phyloP scores from a whole-genome alignment of 2,329 filamentous ascomycete genomes.

The Pestalotiopsis sp. region DNA sequence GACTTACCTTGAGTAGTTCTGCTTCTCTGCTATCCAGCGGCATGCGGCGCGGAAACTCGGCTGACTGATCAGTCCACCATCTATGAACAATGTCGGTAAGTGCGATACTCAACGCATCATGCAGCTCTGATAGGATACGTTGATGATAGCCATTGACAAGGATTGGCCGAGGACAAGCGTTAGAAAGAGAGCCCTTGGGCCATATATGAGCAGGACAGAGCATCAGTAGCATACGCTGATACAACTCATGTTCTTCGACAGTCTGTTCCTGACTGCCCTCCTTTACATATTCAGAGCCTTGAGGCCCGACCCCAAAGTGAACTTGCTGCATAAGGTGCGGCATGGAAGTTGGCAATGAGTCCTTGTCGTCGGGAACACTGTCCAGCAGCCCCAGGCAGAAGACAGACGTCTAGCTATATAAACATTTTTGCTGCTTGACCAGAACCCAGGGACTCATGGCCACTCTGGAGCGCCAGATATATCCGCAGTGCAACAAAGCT shows the following conservation, averaged over 20 bases:
- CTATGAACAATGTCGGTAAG: conserved; percentile 39
- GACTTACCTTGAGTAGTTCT: not conserved
- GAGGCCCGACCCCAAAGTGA: not conserved
- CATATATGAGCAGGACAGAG: conserved; percentile 23
- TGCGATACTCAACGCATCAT: conserved; percentile 34
- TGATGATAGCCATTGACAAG: conserved; percentile 34
- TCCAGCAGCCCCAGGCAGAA: not conserved
- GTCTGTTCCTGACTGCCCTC: not conserved
- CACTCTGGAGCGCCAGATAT: not conserved
- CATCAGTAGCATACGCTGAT: not conserved
- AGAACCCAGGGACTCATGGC: not conserved
- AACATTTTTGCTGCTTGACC: not conserved
- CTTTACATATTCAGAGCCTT: not conserved
- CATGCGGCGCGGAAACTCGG: conserved; percentile 35
- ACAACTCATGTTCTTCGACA: not conserved
- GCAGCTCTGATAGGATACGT: conserved; percentile 31
- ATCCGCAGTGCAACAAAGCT: not conserved
- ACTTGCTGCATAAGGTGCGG: not conserved
- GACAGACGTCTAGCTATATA: not conserved
- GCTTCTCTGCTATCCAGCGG: conserved; percentile 28
- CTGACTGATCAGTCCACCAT: conserved; percentile 40
- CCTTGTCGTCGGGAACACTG: not conserved
- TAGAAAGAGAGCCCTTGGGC: conserved; percentile 29
- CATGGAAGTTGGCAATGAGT: not conserved
- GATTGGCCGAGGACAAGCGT: conserved; percentile 36